phyloP scores from a whole-genome alignment of 805 yeast genomes.

The Starmerella apicola region DNA sequence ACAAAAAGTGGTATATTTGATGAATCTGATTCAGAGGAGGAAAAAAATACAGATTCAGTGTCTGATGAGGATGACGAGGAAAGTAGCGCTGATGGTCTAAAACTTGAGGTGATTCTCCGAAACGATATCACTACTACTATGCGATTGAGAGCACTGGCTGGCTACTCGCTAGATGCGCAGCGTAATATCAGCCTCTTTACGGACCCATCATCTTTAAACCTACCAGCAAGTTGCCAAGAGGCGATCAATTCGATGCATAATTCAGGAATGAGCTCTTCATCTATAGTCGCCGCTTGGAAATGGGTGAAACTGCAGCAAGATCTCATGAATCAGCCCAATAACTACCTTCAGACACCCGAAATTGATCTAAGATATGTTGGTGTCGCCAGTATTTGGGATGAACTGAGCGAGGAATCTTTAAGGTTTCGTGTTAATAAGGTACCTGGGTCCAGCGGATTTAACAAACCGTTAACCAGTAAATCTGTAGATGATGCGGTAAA shows the following conservation, averaged over 20 bases:
- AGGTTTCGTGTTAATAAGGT: conserved; percentile 19
- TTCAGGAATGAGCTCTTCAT: conserved; percentile 24
- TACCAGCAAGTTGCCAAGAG: background rate
- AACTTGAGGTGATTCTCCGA: conserved; percentile 33
- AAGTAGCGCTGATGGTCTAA: conserved; percentile 11
- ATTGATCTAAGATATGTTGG: conserved; percentile 82
- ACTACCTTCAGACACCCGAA: conserved; percentile 43
- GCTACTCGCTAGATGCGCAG: conserved; percentile 60
- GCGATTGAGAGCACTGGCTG: conserved; percentile 54
- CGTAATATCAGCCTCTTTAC: conserved; percentile 42
- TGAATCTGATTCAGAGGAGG: background rate
- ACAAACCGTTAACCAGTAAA: conserved; percentile 27
- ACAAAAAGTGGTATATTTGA: background rate
- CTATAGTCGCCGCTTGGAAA: conserved; percentile 72
- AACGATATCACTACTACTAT: conserved; percentile 68
- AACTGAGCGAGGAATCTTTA: conserved; percentile 25
- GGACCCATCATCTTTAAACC: conserved; percentile 21
- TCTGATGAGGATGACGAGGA: background rate
- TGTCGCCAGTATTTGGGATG: conserved; percentile 79
- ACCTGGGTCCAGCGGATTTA: conserved; percentile 3
- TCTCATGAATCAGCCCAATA: conserved; percentile 42
- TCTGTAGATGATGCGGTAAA: conserved; percentile 41
- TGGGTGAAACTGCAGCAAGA: conserved; percentile 71
- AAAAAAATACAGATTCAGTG: background rate
- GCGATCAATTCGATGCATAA: background rate